These are phyloP conservation scores for Mycena haematopus DNA, from an alignment of 768 basidiomycete genomes.

Conservation along the genomic window DNA sequence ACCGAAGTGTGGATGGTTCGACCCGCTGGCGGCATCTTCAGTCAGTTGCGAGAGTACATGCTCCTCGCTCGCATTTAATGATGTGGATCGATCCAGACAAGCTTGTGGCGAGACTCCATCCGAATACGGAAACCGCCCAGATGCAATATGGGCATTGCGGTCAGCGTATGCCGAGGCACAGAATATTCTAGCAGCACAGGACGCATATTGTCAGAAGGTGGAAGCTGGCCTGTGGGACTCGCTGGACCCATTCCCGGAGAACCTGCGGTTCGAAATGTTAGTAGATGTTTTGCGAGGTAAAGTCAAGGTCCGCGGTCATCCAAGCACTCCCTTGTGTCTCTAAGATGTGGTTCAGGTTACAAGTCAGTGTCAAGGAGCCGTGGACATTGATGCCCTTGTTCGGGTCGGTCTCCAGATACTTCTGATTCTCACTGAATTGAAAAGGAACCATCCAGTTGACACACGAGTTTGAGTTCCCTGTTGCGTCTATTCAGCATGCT, in stretches of 20 bases:
- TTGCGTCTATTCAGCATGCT: conserved; percentile 86
- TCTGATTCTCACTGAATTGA: no score
- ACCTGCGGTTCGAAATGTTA: conserved; percentile 73
- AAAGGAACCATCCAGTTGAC: conserved; percentile 55
- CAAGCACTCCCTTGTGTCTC: no score
- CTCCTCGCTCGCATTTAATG: conserved; percentile 55
- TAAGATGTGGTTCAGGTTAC: no score
- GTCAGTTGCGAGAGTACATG: no score
- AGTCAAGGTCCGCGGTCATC: conserved; percentile 71
- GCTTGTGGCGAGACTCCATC: conserved; percentile 69
- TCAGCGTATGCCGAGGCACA: conserved; percentile 74
- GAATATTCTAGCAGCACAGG: conserved; percentile 70
- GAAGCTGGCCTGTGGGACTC: conserved; percentile 51
- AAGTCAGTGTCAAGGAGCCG: conserved; percentile 54
- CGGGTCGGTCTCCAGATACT: no score
- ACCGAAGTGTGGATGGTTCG: no score
- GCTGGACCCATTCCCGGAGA: conserved; percentile 64
- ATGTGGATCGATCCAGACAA: conserved; percentile 54
- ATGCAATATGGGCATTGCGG: conserved; percentile 71
- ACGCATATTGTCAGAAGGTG: conserved; percentile 64
- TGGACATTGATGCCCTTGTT: conserved; percentile 71
- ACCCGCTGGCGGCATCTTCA: no score
- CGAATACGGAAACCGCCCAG: no score
- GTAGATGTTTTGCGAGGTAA: conserved; percentile 75
- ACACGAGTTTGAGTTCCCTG: conserved; percentile 81